These are phyloP conservation scores for Trametes pubescens DNA, from an alignment of 1,284 basidiomycete species.

Conservation along the genomic window DNA sequence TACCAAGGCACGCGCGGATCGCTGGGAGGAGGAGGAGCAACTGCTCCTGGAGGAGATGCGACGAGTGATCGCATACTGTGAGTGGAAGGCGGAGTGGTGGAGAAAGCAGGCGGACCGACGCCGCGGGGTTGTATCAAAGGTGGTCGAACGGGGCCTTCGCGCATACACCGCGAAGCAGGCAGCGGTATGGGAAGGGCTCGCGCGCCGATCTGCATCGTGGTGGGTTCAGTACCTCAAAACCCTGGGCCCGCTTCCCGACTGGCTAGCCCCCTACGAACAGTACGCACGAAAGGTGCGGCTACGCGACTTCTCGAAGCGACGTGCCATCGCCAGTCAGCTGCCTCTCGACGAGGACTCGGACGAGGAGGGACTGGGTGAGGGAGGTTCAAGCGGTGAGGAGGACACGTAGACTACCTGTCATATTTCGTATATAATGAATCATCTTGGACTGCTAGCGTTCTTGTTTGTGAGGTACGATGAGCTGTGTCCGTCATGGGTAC, in stretches of 20 bases:
- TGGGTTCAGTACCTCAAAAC: neutral
- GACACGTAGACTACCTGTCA: too few species aligned
- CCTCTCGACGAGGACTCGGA: neutral
- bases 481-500: too few species aligned
- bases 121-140: neutral
- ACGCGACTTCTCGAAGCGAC: neutral
- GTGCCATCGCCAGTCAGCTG: neutral
- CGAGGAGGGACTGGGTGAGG: neutral
- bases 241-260: neutral
- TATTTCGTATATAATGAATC: too few species aligned
- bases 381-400: too few species aligned
- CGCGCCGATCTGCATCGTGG: neutral
- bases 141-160: neutral
- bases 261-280: neutral
- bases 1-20: conserved; percentile 14
- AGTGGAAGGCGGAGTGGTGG: conserved; percentile 29
- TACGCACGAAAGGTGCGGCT: neutral
- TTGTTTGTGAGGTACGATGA: too few species aligned
- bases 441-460: too few species aligned
- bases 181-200: neutral
- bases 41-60: conserved; percentile 32
- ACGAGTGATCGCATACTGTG: conserved; percentile 13
- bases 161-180: neutral
- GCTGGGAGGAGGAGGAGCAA: conserved; percentile 29
- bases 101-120: neutral